Evolutionary conservation across 495 filamentous ascomycete genomes (phyloP), one percentile per base, ranked within the genome.

Genomic region (Aspergillus biplanus): DNA sequence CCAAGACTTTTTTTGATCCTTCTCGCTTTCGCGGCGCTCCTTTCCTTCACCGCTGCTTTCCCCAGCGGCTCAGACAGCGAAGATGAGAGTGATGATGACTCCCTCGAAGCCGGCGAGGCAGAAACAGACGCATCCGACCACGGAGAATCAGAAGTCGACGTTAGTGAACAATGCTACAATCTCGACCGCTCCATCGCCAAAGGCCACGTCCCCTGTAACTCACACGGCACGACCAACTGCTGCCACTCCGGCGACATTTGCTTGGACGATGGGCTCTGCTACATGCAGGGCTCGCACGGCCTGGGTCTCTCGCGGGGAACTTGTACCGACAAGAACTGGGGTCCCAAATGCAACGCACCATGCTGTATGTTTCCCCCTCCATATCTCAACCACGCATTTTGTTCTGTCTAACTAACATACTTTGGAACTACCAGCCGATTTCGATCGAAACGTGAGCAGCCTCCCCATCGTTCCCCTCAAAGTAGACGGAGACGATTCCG

Each of bases 251-350:
- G 37, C 13, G 63, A 65, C 48, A 42, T 65, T 15, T 65, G 63
- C 44, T 9, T 65, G 21, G 57, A 58, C 27, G 57, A 65, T 32
- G 63, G 63, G 1, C 53, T 65, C 1, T 65, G 63, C 52, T 65
- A 57, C 32, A 44, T 57, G 27, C 63, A 65, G 27, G 53, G 58
- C 0, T 9, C n/a, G 13, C 52, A 52, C 7, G 52, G 57, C 15
- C 42, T 60, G 39, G 59, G 16, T 47, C 44, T 62, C 1, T 56
- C 42, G 7, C 39, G 59, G 32, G 59, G 59, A 21, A 56, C 37
- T 12, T 62, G 59, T 18, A 50, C 59, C 11, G 59, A 62, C 34
- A 1, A 33, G 6, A 35, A 16, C 32, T 56, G 52, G 52, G 59
- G 59, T 4, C 27, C 21, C 11, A 48, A 33, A 35, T 62, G 59